Conservation (phyloP, 495 filamentous ascomycete genomes). For the Penicillium waksmanii region DNA sequence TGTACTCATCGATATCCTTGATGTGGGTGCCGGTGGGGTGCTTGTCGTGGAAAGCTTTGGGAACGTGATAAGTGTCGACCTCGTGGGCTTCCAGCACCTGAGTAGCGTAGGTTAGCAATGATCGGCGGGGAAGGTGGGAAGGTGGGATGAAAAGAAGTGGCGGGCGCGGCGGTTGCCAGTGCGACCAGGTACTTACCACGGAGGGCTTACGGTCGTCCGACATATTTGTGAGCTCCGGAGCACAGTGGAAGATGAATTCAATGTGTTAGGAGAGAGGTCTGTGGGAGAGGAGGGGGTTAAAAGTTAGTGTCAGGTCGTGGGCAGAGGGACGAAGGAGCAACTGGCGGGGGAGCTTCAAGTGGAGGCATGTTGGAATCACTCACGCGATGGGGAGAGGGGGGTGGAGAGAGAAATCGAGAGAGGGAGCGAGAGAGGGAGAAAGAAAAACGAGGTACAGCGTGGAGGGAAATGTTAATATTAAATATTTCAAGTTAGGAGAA, state of each 20-base stretch:
- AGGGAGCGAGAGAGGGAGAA: background rate
- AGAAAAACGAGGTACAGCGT: background rate
- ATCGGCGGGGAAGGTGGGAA: background rate
- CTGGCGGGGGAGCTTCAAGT: background rate
- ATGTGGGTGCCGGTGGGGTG: conserved; percentile 71
- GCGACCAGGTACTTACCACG: conserved; percentile 57
- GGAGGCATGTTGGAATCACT: background rate
- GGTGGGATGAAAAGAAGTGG: conserved; percentile 3
- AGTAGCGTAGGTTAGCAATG: background rate
- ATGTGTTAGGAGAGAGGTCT: background rate
- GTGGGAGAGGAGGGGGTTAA: background rate
- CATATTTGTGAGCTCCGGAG: conserved; percentile 52
- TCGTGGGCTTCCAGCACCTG: conserved; percentile 75
- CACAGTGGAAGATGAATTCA: conserved; percentile 1
- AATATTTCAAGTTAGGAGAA: conserved; percentile 3
- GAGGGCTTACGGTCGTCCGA: conserved; percentile 66
- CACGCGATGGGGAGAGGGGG: background rate
- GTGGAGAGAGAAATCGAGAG: background rate
- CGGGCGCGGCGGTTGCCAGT: background rate
- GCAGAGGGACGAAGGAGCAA: too few species aligned
- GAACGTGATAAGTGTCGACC: conserved; percentile 79
- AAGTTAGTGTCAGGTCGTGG: conserved; percentile 1
- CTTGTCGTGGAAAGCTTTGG: conserved; percentile 67
- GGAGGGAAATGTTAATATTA: background rate
- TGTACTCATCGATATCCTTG: conserved; percentile 80